Evolutionary conservation across 257 asterid species (phyloP).

Genomic region (Hygrophila difformis): DNA sequence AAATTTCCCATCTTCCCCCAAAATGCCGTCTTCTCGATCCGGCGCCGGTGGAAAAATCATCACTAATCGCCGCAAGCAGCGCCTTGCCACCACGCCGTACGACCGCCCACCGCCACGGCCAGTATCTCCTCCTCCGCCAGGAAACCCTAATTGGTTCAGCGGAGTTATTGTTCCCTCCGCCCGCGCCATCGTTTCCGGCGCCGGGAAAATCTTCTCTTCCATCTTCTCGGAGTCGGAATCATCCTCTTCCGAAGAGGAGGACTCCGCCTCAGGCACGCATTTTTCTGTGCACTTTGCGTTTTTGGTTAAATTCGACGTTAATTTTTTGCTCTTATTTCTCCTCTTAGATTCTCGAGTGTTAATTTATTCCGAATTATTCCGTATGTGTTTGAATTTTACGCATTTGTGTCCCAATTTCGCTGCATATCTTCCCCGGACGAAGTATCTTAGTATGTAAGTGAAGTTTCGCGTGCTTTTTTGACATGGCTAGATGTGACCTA

Average conservation of each 20-base stretch:
- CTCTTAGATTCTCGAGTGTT: background rate
- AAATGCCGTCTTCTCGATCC: conserved; percentile 31
- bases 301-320: background rate
- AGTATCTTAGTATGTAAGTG: conserved; percentile 1
- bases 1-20: conserved; percentile 18
- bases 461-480: too few relatives aligned
- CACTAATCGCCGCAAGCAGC: conserved; percentile 35
- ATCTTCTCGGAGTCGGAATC: conserved; percentile 49
- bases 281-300: background rate
- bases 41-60: conserved; percentile 40
- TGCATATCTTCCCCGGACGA: conserved; percentile 2
- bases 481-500: background rate
- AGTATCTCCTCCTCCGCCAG: conserved; percentile 18
- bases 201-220: conserved; percentile 51
- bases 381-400: background rate
- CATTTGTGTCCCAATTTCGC: background rate
- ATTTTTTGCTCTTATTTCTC: background rate
- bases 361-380: background rate
- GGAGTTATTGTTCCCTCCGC: conserved; percentile 39
- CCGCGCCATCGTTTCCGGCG: conserved; percentile 60
- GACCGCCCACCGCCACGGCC: conserved; percentile 26
- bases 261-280: conserved; percentile 29
- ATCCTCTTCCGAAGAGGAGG: conserved; percentile 41
- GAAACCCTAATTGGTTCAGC: conserved; percentile 41
- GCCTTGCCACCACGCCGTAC: conserved; percentile 28